These are phyloP conservation scores for Sclerotinia sclerotiorum DNA, from an alignment of 2,329 filamentous ascomycete species.

Conservation along the genomic window DNA sequence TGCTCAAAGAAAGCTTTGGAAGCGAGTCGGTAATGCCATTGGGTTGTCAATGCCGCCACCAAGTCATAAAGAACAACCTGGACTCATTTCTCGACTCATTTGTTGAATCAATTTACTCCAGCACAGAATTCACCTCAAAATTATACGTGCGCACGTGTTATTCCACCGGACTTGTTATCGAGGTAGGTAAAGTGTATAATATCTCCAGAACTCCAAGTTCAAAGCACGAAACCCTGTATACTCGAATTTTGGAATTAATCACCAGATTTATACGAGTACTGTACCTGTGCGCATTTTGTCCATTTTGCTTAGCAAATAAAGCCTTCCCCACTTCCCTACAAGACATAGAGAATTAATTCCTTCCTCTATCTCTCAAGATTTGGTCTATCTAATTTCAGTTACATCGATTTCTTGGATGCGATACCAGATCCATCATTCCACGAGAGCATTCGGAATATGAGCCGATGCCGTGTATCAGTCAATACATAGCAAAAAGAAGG, in stretches of 20 bases:
- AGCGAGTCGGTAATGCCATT: constrained; percentile 7
- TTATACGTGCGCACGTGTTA: too few relatives aligned
- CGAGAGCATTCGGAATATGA: not conserved
- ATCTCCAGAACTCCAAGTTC: not conserved
- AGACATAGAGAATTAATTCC: not conserved
- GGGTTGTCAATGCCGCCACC: not conserved
- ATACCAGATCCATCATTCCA: not conserved
- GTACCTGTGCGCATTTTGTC: too few relatives aligned
- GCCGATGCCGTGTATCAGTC: not conserved
- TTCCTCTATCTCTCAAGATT: not conserved
- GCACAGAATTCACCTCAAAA: not conserved
- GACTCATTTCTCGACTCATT: not conserved
- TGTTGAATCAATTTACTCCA: not conserved
- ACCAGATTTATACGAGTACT: too few relatives aligned
- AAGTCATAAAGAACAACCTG: not conserved
- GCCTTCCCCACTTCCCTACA: not conserved
- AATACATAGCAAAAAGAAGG: not conserved
- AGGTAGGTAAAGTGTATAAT: not conserved
- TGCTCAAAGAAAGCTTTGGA: constrained; percentile 23
- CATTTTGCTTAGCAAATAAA: too few relatives aligned
- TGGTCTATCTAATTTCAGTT: not conserved
- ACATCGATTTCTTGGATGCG: not conserved
- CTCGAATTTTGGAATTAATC: too few relatives aligned
- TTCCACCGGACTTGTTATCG: too few relatives aligned
- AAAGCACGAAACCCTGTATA: not conserved